phyloP scores from a whole-genome alignment of 2,329 filamentous ascomycete species.

The Endocalyx cinctus region DNA sequence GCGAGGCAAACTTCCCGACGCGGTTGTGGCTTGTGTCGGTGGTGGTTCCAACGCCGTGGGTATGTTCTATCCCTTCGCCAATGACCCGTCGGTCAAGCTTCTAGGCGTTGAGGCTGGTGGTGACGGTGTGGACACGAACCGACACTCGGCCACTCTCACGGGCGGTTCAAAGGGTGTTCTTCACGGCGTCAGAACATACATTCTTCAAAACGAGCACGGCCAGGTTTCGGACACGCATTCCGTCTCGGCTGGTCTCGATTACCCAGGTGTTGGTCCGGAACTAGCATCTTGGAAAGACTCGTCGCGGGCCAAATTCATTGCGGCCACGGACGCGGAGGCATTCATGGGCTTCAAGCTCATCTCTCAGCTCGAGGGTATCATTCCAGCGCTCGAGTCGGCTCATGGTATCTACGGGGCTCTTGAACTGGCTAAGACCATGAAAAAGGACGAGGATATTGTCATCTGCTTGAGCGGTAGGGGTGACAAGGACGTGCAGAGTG shows the following conservation, averaged over 20 bases:
- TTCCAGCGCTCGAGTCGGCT: conserved; percentile 88
- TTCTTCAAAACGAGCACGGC: conserved; percentile 86
- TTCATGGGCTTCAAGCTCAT: conserved; percentile 83
- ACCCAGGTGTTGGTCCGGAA: conserved; percentile 94
- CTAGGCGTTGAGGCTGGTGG: conserved; percentile 94
- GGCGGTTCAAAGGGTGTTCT: conserved; percentile 88
- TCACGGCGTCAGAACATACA: conserved; percentile 93
- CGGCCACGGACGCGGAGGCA: conserved; percentile 86
- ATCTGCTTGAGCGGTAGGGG: conserved; percentile 91
- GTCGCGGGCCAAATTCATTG: conserved; percentile 79
- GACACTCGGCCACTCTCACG: conserved; percentile 83
- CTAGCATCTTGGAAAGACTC: conserved; percentile 89
- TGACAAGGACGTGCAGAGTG: conserved; percentile 98
- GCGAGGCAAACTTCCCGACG: conserved; percentile 86
- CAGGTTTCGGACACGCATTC: conserved; percentile 96
- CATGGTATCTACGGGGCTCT: conserved; percentile 89
- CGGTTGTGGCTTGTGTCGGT: conserved; percentile 93
- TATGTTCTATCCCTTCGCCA: conserved; percentile 96
- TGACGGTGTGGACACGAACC: conserved; percentile 79
- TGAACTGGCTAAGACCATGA: conserved; percentile 88
- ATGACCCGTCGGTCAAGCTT: conserved; percentile 79
- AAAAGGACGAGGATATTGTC: conserved; percentile 82
- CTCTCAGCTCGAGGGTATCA: conserved; percentile 89
- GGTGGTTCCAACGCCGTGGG: conserved; percentile 92
- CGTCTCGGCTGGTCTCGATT: conserved; percentile 92